Conservation (phyloP, 371 early-diverging fungal species). For the Rhizomucor miehei region DNA sequence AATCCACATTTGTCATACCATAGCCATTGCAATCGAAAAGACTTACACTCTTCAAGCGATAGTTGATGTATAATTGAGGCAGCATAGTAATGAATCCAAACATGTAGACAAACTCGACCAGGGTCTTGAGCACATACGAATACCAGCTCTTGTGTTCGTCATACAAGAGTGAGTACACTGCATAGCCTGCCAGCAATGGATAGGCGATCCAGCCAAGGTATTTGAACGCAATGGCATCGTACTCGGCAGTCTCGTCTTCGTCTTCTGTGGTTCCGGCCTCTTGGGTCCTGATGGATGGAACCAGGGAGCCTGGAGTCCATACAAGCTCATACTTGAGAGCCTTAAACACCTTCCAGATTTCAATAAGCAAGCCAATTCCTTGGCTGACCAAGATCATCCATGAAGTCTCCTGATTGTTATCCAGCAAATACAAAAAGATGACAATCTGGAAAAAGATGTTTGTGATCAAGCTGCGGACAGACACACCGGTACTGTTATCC, state of each 20-base stretch:
- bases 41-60: slow-evolving; percentile 82
- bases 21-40: not conserved
- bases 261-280: slow-evolving; percentile 50
- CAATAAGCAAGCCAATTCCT: slow-evolving; percentile 79
- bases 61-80: slow-evolving; percentile 93
- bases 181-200: slow-evolving; percentile 81
- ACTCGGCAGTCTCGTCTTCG: slow-evolving; percentile 78
- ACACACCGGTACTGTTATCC: slow-evolving; percentile 80
- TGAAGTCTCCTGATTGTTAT: slow-evolving; percentile 82
- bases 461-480: slow-evolving; percentile 77
- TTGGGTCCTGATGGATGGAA: slow-evolving; percentile 35
- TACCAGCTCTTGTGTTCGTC: slow-evolving; percentile 93
- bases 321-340: slow-evolving; percentile 68
- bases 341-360: slow-evolving; percentile 89
- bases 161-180: slow-evolving; percentile 80
- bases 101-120: slow-evolving; percentile 84
- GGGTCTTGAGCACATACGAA: slow-evolving; percentile 80
- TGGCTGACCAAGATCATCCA: slow-evolving; percentile 86
- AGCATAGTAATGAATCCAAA: slow-evolving; percentile 93
- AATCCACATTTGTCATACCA: too few relatives aligned
- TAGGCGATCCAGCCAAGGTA: slow-evolving; percentile 79
- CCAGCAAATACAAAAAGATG: slow-evolving; percentile 86
- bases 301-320: slow-evolving; percentile 38
- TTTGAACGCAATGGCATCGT: slow-evolving; percentile 88
- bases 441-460: slow-evolving; percentile 86